Evolutionary conservation across 805 yeast species (phyloP), one percentile per base, ranked within the genome.

Genomic region (Hanseniaspora jakobsenii): DNA sequence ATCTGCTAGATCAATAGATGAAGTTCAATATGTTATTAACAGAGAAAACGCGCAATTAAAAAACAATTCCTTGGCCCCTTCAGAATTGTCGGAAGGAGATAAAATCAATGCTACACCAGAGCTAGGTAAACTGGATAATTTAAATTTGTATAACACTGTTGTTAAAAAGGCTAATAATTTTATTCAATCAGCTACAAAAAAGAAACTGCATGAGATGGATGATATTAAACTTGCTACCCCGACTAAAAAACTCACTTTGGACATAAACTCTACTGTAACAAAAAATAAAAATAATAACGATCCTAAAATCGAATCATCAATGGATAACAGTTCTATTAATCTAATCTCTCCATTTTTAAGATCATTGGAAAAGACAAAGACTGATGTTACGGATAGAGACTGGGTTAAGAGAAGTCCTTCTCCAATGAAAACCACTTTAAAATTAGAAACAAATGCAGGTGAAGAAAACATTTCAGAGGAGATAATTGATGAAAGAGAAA

Each of bases 1-100:
- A 47, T 75, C 84, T 57, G 84, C 84, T 2, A 65, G 85, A 55
- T 75, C 81, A 2, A 69, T 79, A 22, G 80, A 76, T 51, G 87
- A 81, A 55, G 70, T 78, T 37, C 81, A 77, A 53, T 69, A 60
- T 49, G 59, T 76, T 37, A 64, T 75, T 4, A 54, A 74, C 9
- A 65, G 66, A 52, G 75, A 72, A 52, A 63, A 28, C 3, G 26
- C 8, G 6, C 37, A 34, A 23, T 34, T 34, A 7, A 9, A 34
- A 22, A 13, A 21, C 18, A 13, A 4, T 4, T 4, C 7, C 6
- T 7, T 5, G 3, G n/a, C 28, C 3, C 17, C 28, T n/a, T n/a
- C n/a, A n/a, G n/a, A n/a, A 34, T 6, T 6, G 8, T 29, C 32
- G n/a, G 8, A n/a, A 3, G 23, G n/a, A 13, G 9, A 7, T 34